Conservation (phyloP, 495 filamentous ascomycete species). For the Penicillium lividum region DNA sequence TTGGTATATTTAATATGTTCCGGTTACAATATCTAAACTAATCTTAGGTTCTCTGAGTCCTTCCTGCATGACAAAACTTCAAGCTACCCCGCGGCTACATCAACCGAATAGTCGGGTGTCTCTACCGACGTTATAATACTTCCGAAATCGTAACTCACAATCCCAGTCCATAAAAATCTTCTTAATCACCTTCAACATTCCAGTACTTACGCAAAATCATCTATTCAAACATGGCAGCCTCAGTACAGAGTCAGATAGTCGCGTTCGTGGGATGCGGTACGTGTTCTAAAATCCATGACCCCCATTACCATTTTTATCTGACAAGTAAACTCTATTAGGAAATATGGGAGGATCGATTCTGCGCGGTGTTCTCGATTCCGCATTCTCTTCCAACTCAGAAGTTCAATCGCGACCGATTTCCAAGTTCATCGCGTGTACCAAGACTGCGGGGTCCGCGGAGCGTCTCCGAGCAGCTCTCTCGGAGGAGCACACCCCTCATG, state of each 20-base stretch:
- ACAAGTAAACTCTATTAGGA: constrained; percentile 22
- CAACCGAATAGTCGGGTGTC: constrained; percentile 2
- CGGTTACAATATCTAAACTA: too few relatives aligned
- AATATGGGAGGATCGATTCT: constrained; percentile 45
- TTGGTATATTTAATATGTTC: too few relatives aligned
- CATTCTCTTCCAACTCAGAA: constrained; percentile 15
- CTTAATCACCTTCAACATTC: neutral
- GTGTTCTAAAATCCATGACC: neutral
- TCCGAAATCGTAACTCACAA: neutral
- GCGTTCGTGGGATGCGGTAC: constrained; percentile 37
- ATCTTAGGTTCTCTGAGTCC: too few relatives aligned
- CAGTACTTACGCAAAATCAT: neutral
- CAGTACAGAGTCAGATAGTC: constrained; percentile 13
- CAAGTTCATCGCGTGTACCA: constrained; percentile 34
- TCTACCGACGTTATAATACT: neutral
- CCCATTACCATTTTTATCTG: too few relatives aligned
- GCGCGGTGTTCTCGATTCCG: constrained; percentile 32
- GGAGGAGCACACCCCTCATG: constrained; percentile 12
- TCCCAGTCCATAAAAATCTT: neutral
- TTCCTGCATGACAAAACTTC: neutral
- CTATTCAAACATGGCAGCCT: neutral
- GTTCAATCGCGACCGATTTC: constrained; percentile 18
- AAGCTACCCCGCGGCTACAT: neutral
- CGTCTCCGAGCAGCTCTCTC: constrained; percentile 16
- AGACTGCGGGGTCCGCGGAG: constrained; percentile 28